phyloP scores from a whole-genome alignment of 495 filamentous ascomycete genomes.

The Hyaloscypha hepaticicola region DNA sequence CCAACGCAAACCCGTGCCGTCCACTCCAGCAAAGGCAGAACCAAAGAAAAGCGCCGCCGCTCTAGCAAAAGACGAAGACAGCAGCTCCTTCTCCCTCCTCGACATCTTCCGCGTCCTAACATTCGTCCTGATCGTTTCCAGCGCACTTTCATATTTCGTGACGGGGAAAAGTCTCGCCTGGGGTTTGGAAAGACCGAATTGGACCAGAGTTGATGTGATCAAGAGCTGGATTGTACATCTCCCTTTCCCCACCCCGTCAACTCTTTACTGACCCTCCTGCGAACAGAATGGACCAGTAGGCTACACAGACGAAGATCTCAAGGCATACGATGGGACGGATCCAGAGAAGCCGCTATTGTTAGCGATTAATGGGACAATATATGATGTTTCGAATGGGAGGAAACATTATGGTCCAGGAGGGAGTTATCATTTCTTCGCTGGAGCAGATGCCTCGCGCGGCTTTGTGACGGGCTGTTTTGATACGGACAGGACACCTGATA shows the following conservation, averaged over 20 bases:
- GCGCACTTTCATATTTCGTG: conserved; percentile 57
- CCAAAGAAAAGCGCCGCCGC: conserved; percentile 30
- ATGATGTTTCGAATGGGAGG: conserved; percentile 79
- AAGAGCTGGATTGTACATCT: conserved; percentile 50
- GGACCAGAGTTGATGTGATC: conserved; percentile 59
- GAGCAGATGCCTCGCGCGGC: conserved; percentile 80
- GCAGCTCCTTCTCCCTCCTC: conserved; percentile 46
- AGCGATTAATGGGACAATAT: conserved; percentile 90
- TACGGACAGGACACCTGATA: conserved; percentile 76
- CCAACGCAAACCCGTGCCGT: conserved; percentile 10
- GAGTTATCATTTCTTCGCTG: conserved; percentile 83
- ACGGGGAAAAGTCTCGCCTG: conserved; percentile 45
- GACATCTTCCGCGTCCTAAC: conserved; percentile 76
- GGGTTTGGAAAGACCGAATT: conserved; percentile 67
- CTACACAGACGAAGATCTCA: conserved; percentile 73
- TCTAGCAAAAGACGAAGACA: conserved; percentile 43
- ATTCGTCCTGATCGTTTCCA: conserved; percentile 57
- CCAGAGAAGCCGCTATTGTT: conserved; percentile 78
- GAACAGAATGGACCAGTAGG: conserved; percentile 49
- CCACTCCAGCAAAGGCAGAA: conserved; percentile 13
- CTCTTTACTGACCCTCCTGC: background rate
- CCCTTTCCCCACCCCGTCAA: conserved; percentile 7
- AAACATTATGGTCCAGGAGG: conserved; percentile 87
- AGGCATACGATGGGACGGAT: conserved; percentile 76
- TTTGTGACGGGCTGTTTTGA: conserved; percentile 98